These are phyloP conservation scores for Tricholoma sp. DNA, from an alignment of 768 basidiomycete genomes.

Conservation along the genomic window DNA sequence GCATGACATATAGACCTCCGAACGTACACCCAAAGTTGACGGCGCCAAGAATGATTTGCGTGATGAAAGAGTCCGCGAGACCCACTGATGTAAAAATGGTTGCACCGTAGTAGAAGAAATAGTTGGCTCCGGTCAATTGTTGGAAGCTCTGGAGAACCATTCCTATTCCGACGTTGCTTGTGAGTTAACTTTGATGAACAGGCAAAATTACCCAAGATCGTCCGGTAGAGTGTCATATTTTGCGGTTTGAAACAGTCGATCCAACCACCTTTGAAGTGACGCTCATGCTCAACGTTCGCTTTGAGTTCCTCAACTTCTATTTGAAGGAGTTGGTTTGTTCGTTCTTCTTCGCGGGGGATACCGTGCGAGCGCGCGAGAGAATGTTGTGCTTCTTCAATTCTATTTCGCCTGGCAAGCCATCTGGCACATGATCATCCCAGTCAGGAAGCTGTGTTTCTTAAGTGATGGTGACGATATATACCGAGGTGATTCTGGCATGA, in stretches of 20 bases:
- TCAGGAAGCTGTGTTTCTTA: background rate
- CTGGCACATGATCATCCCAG: conserved; percentile 19
- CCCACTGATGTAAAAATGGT: conserved; percentile 67
- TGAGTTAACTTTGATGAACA: background rate
- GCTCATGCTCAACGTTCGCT: conserved; percentile 45
- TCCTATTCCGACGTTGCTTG: conserved; percentile 21
- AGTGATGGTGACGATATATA: conserved; percentile 11
- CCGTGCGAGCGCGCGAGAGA: conserved; percentile 48
- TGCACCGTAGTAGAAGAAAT: conserved; percentile 65
- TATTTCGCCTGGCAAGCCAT: conserved; percentile 51
- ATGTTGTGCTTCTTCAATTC: conserved; percentile 41
- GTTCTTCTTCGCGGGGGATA: conserved; percentile 34
- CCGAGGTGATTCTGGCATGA: conserved; percentile 66
- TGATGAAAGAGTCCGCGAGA: conserved; percentile 58
- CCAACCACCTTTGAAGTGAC: conserved; percentile 47
- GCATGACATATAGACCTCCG: conserved; percentile 69
- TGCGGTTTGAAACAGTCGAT: conserved; percentile 56
- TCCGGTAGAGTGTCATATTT: conserved; percentile 60
- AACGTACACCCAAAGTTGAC: conserved; percentile 73
- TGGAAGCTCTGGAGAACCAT: conserved; percentile 67
- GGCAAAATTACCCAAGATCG: conserved; percentile 37
- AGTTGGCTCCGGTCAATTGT: conserved; percentile 68
- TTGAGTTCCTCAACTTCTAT: conserved; percentile 53
- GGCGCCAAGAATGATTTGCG: conserved; percentile 70
- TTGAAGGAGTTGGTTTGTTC: conserved; percentile 35